These are phyloP conservation scores for Trichoderma atroviride DNA, from an alignment of 2,329 filamentous ascomycete genomes.

Conservation along the genomic window DNA sequence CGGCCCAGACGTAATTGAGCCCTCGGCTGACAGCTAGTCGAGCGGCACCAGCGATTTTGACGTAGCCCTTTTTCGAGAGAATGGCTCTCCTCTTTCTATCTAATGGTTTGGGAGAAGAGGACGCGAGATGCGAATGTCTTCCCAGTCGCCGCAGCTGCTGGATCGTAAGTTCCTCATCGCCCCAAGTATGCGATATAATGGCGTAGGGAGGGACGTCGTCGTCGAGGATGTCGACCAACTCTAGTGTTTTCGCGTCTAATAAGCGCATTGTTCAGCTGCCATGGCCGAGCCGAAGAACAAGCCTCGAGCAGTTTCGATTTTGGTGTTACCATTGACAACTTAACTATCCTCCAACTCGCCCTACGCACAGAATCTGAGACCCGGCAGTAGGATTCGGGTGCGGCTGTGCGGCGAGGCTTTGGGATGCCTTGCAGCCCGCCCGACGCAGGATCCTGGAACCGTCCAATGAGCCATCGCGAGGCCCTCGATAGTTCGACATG, in stretches of 20 bases:
- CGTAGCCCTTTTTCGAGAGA: slow-evolving; percentile 29
- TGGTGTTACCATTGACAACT: neutral
- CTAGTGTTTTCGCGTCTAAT: slow-evolving; percentile 21
- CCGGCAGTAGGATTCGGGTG: neutral
- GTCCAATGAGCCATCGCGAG: neutral
- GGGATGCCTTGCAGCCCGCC: neutral
- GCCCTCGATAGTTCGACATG: neutral
- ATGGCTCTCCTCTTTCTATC: slow-evolving; percentile 17
- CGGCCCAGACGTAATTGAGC: slow-evolving; percentile 35
- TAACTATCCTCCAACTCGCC: neutral
- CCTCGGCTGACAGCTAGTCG: slow-evolving; percentile 23
- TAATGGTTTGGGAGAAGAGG: neutral
- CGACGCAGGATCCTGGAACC: neutral
- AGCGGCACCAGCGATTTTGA: slow-evolving; percentile 30
- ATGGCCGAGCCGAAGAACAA: neutral
- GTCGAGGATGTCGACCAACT: slow-evolving; percentile 23
- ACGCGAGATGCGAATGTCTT: slow-evolving; percentile 7
- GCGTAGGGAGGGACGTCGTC: slow-evolving; percentile 32
- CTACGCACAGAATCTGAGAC: neutral
- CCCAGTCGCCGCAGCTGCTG: slow-evolving; percentile 32
- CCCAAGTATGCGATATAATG: slow-evolving; percentile 39
- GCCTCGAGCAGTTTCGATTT: neutral
- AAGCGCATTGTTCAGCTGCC: slow-evolving; percentile 19
- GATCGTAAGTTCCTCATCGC: slow-evolving; percentile 33
- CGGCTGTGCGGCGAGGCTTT: slow-evolving; percentile 7